Conservation (phyloP, 495 filamentous ascomycete genomes). For the Lepidopterella palustris region DNA sequence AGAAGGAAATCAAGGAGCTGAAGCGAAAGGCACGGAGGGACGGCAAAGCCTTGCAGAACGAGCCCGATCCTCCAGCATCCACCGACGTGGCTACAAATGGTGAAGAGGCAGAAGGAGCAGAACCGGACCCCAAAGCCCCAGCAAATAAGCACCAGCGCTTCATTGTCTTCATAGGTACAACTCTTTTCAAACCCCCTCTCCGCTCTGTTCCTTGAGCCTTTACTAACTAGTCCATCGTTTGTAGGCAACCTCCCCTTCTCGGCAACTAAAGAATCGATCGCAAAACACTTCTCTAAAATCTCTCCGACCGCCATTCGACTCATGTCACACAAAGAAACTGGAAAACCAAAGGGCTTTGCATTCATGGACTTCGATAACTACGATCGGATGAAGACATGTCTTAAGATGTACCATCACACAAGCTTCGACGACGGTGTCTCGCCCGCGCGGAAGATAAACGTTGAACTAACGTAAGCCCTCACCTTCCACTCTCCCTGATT, state of each 20-base stretch:
- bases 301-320: constrained; percentile 67
- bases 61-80: not conserved
- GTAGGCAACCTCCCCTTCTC: constrained; percentile 81
- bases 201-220: not conserved
- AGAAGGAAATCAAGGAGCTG: constrained; percentile 34
- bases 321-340: constrained; percentile 61
- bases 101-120: constrained; percentile 7
- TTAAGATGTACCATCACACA: constrained; percentile 83
- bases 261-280: constrained; percentile 60
- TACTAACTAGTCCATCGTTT: constrained; percentile 16
- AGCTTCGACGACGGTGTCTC: constrained; percentile 63
- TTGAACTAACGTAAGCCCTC: constrained; percentile 60
- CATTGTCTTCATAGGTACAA: constrained; percentile 73
- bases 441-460: constrained; percentile 68
- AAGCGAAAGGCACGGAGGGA: constrained; percentile 31
- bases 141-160: constrained; percentile 53
- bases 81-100: not conserved
- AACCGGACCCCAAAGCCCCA: constrained; percentile 19
- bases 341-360: constrained; percentile 74
- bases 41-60: not conserved
- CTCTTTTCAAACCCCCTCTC: constrained; percentile 1
- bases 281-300: constrained; percentile 70
- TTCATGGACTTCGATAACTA: constrained; percentile 89
- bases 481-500: not conserved
- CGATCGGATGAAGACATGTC: constrained; percentile 89